Conservation (phyloP, 108 stramenopile genomes). For the Skeletonema tropicum region DNA sequence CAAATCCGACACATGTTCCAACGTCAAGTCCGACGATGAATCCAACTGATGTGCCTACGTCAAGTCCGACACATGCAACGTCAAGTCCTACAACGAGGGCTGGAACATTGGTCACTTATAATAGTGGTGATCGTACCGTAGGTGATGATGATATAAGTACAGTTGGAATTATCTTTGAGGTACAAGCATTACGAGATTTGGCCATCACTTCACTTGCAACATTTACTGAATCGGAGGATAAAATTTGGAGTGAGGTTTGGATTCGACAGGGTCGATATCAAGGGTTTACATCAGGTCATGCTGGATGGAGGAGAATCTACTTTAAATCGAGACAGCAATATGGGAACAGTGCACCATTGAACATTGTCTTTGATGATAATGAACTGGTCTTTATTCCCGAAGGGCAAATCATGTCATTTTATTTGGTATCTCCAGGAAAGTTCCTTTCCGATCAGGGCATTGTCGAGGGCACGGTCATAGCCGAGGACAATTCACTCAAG, state of each 20-base stretch:
- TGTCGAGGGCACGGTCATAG: not conserved
- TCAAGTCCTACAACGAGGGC: not conserved
- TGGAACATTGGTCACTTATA: not conserved
- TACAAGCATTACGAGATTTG: not conserved
- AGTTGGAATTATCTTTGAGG: not conserved
- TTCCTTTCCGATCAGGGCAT: not conserved
- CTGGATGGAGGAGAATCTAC: not conserved
- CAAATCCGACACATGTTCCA: no score
- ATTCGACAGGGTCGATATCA: not conserved
- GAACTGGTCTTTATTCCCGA: not conserved
- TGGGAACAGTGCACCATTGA: not conserved
- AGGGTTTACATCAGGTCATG: not conserved
- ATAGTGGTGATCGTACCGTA: not conserved
- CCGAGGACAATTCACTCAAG: not conserved
- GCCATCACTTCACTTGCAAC: not conserved
- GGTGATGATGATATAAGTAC: not conserved
- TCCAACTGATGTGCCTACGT: not conserved
- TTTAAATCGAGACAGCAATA: not conserved
- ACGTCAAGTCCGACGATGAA: not conserved
- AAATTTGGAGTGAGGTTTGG: constrained; percentile 2
- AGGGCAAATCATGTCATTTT: constrained; percentile 1
- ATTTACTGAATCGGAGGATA: not conserved
- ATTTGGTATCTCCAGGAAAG: not conserved
- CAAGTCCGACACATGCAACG: not conserved
- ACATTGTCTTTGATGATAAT: not conserved